Percentiles rank a stretch among this genome's conserved stretches.
Evolutionary conservation across 1,284 basidiomycete species (phyloP).

Genomic region (Peniophora sp.): DNA sequence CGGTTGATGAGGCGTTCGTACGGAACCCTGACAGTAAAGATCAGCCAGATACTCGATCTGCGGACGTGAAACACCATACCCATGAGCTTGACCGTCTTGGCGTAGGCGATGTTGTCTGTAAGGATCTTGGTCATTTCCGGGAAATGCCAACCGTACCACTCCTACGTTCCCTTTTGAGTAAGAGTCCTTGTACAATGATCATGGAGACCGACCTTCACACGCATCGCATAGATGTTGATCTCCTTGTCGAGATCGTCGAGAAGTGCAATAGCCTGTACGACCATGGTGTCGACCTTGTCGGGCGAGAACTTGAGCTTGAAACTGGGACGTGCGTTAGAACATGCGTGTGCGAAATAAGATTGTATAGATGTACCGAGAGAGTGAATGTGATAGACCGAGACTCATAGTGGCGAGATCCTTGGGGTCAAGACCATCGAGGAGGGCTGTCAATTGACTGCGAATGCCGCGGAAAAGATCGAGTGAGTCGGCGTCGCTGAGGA

Average conservation of each 20-base stretch:
- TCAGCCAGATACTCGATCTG: slow-evolving; percentile 1
- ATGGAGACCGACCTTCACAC: slow-evolving; percentile 71
- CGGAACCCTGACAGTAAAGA: slow-evolving; percentile 61
- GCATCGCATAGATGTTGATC: slow-evolving; percentile 99
- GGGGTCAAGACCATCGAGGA: slow-evolving; percentile 89
- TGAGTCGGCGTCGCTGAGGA: slow-evolving; percentile 56
- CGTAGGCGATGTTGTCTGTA: slow-evolving; percentile 94
- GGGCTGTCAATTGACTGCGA: slow-evolving; percentile 77
- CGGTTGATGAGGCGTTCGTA: slow-evolving; percentile 83
- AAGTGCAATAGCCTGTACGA: slow-evolving; percentile 97
- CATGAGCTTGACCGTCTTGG: slow-evolving; percentile 85
- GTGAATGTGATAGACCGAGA: slow-evolving; percentile 91
- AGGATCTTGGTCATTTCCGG: slow-evolving; percentile 99
- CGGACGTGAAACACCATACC: slow-evolving; percentile 34
- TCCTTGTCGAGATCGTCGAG: slow-evolving; percentile 99
- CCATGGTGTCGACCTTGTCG: slow-evolving; percentile 99
- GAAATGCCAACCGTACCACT: slow-evolving; percentile 99
- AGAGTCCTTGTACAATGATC: slow-evolving; percentile 1
- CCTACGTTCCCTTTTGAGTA: slow-evolving; percentile 38
- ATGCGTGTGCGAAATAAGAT: background rate
- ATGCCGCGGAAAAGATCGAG: slow-evolving; percentile 95
- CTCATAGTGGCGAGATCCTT: slow-evolving; percentile 97
- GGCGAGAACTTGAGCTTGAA: slow-evolving; percentile 99
- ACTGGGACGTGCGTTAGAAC: slow-evolving; percentile 30
- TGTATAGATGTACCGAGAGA: slow-evolving; percentile 61